Evolutionary conservation across 1,284 basidiomycete species (phyloP).

Genomic region (Rhodotorula sp.): DNA sequence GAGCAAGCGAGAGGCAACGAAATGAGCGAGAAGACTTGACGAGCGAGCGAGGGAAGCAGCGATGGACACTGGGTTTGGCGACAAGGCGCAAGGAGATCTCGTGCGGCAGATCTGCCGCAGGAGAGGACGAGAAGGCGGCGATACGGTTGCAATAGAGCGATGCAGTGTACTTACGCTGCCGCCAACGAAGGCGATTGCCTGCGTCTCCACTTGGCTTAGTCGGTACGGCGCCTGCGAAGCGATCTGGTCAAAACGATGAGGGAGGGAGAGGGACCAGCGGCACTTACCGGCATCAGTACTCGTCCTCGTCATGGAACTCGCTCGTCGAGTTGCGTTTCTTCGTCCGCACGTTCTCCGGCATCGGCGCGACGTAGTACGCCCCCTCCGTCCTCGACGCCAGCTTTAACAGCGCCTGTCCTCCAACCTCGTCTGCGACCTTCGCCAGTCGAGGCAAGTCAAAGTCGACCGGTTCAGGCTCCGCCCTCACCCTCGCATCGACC

Average conservation of each 20-base stretch:
- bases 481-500: constrained; percentile 36
- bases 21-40: no score
- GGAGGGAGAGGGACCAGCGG: background rate
- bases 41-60: no score
- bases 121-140: no score
- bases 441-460: background rate
- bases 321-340: constrained; percentile 1
- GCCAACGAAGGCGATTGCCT: no score
- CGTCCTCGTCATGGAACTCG: background rate
- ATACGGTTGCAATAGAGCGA: no score
- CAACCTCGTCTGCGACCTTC: background rate
- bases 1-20: no score
- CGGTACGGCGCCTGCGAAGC: background rate
- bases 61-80: no score
- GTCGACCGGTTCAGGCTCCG: constrained; percentile 11
- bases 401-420: constrained; percentile 16
- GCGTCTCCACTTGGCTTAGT: no score
- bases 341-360: constrained; percentile 31
- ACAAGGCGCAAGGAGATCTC: no score
- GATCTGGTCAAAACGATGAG: background rate
- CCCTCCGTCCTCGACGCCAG: constrained; percentile 27
- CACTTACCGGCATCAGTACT: constrained; percentile 8
- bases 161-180: no score
- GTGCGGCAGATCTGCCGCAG: no score
- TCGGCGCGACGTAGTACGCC: constrained; percentile 31